A percentile compares a stretch with the other conserved stretches of the same genome.
These are phyloP conservation scores for Brassica balearica DNA, from an alignment of 441 rosid genomes.

Conservation along the genomic window DNA sequence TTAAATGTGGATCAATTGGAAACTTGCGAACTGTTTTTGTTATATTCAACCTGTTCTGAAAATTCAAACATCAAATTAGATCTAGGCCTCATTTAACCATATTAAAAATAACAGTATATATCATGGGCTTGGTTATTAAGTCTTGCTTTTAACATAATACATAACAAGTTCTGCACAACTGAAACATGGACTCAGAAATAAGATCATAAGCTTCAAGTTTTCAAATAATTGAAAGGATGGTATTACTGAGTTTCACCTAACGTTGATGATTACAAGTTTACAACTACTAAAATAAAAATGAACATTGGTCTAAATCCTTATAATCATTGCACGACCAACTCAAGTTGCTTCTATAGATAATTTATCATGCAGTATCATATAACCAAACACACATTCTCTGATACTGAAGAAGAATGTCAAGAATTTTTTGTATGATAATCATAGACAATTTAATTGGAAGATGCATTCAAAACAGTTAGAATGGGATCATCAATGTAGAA, in stretches of 20 bases:
- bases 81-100: conserved; percentile 32
- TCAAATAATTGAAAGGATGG: no score
- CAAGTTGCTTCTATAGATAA: not conserved
- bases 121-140: not conserved
- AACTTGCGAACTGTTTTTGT: conserved; percentile 93
- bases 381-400: conserved; percentile 7
- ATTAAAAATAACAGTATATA: not conserved
- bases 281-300: no score
- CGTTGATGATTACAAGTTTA: not conserved
- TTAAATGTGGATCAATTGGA: conserved; percentile 85
- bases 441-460: not conserved
- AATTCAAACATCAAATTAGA: conserved; percentile 42
- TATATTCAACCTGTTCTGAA: conserved; percentile 98
- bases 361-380: not conserved
- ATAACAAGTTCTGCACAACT: not conserved
- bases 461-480: conserved; percentile 17
- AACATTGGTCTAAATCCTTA: no score
- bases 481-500: conserved; percentile 27
- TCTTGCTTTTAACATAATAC: not conserved
- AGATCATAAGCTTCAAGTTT: not conserved
- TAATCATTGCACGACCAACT: conserved; percentile 17
- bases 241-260: not conserved
- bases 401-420: conserved; percentile 24
- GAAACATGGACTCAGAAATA: no score
- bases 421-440: not conserved